Evolutionary conservation across 306 rosid species (phyloP).

Genomic region (Ziziphus jujuba): DNA sequence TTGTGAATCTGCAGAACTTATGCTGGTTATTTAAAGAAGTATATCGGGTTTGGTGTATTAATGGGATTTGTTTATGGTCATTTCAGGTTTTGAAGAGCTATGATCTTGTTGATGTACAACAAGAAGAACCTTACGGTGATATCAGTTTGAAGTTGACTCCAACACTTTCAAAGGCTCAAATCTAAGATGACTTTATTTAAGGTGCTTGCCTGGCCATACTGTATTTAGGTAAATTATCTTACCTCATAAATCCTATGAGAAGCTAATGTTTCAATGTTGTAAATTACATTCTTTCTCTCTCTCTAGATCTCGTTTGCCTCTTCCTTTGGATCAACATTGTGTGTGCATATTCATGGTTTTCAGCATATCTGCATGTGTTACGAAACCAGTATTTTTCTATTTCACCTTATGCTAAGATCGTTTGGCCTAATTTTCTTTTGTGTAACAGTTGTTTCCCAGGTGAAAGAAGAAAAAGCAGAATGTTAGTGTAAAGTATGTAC

Average conservation of each 20-base stretch:
- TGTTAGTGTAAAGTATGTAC: slow-evolving; percentile 22
- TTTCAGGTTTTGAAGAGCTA: slow-evolving; percentile 71
- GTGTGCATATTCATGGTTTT: background rate
- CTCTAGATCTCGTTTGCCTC: background rate
- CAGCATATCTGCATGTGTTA: too few species aligned
- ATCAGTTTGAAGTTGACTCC: slow-evolving; percentile 55
- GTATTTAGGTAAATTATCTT: slow-evolving; percentile 41
- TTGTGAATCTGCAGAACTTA: background rate
- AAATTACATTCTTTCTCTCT: background rate
- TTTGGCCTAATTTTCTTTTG: background rate
- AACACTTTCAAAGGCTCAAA: slow-evolving; percentile 48
- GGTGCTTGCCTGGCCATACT: slow-evolving; percentile 3
- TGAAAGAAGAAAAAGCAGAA: slow-evolving; percentile 10
- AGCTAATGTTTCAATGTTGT: background rate
- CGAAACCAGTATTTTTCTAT: too few species aligned
- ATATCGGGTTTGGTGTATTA: background rate
- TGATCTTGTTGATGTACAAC: slow-evolving; percentile 60
- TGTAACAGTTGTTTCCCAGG: slow-evolving; percentile 25
- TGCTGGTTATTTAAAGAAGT: background rate
- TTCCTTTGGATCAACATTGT: background rate
- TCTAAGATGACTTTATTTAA: slow-evolving; percentile 31
- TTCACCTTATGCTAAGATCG: too few species aligned
- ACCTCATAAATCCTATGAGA: background rate
- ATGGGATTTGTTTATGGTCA: slow-evolving; percentile 14
- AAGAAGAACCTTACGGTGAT: slow-evolving; percentile 74